Base-by-base conservation (phyloP, 202 grass and related monocot genomes). In the Thinopyrum obtusiflorum region DNA sequence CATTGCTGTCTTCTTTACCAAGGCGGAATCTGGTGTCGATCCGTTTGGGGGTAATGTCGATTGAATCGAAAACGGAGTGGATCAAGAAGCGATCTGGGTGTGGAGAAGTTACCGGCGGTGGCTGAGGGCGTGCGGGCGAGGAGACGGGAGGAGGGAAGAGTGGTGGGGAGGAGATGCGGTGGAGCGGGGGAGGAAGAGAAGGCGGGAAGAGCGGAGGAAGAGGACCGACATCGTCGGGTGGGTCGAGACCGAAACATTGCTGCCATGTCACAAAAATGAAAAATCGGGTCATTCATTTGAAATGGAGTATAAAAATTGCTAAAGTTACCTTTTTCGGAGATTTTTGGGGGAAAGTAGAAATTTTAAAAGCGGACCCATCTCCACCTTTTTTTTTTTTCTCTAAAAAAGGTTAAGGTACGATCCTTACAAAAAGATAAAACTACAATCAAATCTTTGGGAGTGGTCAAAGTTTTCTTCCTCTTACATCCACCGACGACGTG, bases 1-100 rank as follows among this genome's bases (percentile, higher is more conserved):
- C 92, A 97, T 94, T 65, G 18, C 59, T 65, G 40, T 14, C 17
- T 14, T 46, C 0, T 12, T 64, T 77, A 6, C 2, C 40, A 32
- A 62, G 53, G 40, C 28, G 6, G 84, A 29, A 82, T 28, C 86
- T 78, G 55, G 5, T 1, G 68, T 51, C 23, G 5, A 69, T 39
- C 23, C 64, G 71, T 23, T 32, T 74, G 4, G 9, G 15, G 65
- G 24, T 76, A 14, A 61, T 66, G 13, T 51, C 51, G 23, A 77
- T 66, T 68, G 29, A 32, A 78, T 23, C 32, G 33, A 44, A 29
- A 42, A 32, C 49, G 39, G 49, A 59, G 35, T 0, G 49, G 75
- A 32, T 70, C 33, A 32, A 85, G 47, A 79, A 31, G 15, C 62
- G 11, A 61, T 46, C 8, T 32, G 26, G 46, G 6, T 55, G 46